Evolutionary conservation across 331 rosid species (phyloP).

Genomic region (Malus hybrid): DNA sequence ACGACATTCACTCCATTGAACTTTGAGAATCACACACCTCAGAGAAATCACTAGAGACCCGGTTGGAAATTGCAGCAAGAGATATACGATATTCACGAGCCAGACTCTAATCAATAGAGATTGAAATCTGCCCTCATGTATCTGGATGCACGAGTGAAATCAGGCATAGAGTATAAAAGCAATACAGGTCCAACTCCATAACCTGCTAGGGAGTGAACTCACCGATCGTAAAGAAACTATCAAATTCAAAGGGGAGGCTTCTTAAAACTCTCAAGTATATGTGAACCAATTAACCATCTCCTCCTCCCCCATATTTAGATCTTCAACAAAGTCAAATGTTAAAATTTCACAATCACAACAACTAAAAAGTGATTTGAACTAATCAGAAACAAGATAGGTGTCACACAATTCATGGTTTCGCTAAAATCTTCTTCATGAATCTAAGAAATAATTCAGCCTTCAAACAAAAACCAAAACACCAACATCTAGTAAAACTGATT

Average conservation of each 20-base stretch:
- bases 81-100: conserved; percentile 77
- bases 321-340: too few species aligned
- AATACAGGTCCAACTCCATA: conserved; percentile 14
- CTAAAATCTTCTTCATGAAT: too few species aligned
- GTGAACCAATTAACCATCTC: too few species aligned
- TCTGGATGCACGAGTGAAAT: conserved; percentile 38
- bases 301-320: too few species aligned
- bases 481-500: neutral
- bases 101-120: conserved; percentile 73
- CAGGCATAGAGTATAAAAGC: neutral
- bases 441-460: neutral
- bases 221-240: conserved; percentile 80
- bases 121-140: conserved; percentile 90
- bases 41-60: conserved; percentile 57
- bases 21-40: conserved; percentile 49
- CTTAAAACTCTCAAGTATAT: conserved; percentile 2
- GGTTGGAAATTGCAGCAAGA: conserved; percentile 48
- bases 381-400: too few species aligned
- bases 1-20: neutral
- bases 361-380: too few species aligned
- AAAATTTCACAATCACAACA: too few species aligned
- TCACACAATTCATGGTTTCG: too few species aligned
- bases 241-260: conserved; percentile 88
- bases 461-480: neutral
- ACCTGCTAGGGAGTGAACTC: conserved; percentile 23